Evolutionary conservation across 1,284 basidiomycete species (phyloP).

Genomic region (Fistulina hepatica): DNA sequence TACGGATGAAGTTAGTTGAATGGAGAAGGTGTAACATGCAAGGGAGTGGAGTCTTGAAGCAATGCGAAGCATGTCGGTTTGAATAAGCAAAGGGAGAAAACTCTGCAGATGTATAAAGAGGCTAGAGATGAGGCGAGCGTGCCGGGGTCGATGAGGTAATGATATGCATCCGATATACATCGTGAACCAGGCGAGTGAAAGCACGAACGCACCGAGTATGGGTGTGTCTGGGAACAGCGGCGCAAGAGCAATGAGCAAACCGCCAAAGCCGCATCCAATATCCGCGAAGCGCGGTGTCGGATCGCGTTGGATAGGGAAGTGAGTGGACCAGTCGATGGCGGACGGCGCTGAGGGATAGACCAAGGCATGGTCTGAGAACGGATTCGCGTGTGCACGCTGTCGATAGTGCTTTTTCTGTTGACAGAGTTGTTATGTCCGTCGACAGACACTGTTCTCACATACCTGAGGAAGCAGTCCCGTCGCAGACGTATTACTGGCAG

Average conservation of each 20-base stretch:
- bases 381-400: constrained; percentile 96
- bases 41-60: neutral
- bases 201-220: constrained; percentile 80
- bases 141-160: too few relatives aligned
- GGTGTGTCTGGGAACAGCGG: constrained; percentile 86
- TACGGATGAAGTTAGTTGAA: constrained; percentile 28
- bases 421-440: neutral
- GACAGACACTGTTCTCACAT: too few relatives aligned
- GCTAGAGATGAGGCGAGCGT: too few relatives aligned
- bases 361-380: constrained; percentile 92
- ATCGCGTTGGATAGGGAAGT: constrained; percentile 69
- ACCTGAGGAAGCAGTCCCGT: too few relatives aligned
- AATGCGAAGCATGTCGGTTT: too few relatives aligned
- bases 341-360: constrained; percentile 80
- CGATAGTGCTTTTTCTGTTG: constrained; percentile 89
- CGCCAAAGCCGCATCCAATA: constrained; percentile 97
- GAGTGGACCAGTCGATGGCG: constrained; percentile 74
- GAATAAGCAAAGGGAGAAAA: too few relatives aligned
- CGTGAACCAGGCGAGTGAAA: too few relatives aligned
- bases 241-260: constrained; percentile 83
- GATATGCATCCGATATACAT: too few relatives aligned
- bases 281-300: constrained; percentile 90
- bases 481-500: too few relatives aligned
- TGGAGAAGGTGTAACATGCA: constrained; percentile 4
- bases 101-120: too few relatives aligned